Percentiles rank a stretch among this genome's conserved stretches.
These are phyloP conservation scores for Lecanicillium sp. DNA, from an alignment of 2,329 filamentous ascomycete species.

Conservation along the genomic window DNA sequence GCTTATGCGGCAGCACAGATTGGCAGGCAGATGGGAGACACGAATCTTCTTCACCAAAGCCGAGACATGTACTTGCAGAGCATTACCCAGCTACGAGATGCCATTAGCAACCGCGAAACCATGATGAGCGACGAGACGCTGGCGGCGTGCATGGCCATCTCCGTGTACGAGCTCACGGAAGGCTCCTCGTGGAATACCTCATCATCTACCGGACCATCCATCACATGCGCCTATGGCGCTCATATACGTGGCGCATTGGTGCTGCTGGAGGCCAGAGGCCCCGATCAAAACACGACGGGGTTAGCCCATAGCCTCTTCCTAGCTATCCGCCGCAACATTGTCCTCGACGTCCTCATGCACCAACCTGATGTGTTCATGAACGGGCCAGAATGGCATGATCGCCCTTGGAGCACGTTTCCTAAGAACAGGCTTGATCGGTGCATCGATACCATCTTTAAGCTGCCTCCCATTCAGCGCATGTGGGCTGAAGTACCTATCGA, in stretches of 20 bases:
- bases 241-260: conserved; percentile 9
- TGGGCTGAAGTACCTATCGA: conserved; percentile 2
- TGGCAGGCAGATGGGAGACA: conserved; percentile 4
- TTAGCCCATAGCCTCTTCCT: conserved; percentile 10
- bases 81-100: conserved; percentile 5
- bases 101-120: background rate
- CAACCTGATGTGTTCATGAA: conserved; percentile 5
- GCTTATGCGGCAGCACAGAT: conserved; percentile 7
- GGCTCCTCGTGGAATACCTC: background rate
- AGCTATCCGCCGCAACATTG: conserved; percentile 2
- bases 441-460: conserved; percentile 6
- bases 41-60: conserved; percentile 3
- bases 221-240: background rate
- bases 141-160: conserved; percentile 8
- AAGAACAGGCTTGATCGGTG: conserved; percentile 9
- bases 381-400: conserved; percentile 1
- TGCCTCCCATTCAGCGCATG: conserved; percentile 6
- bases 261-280: conserved; percentile 8
- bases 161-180: conserved; percentile 8
- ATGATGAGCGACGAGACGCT: conserved; percentile 8
- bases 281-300: conserved; percentile 4
- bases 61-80: conserved; percentile 6
- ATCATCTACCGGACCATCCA: no score
- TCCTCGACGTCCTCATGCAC: conserved; percentile 4
- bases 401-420: conserved; percentile 6